Base-by-base conservation (phyloP, 257 asterid genomes). In the Coffea eugenioides region DNA sequence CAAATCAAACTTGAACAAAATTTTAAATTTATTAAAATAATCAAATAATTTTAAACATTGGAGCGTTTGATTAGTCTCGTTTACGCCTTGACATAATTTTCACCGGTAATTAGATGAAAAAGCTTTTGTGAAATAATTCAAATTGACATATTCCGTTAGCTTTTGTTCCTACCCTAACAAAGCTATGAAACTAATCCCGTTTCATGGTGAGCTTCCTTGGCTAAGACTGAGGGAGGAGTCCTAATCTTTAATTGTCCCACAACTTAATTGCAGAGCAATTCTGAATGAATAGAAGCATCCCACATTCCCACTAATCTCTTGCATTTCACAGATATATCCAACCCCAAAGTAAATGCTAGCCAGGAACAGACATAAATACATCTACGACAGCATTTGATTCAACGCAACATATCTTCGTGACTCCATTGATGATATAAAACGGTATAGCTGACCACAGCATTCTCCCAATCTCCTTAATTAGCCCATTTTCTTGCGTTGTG, bases 371-470 rank as follows among this genome's bases (percentile, higher is more conserved):
- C 23, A 57, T 54, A 66, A 59, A 79, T 61, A n/a, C 79, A 8
- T 20, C 39, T 52, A 46, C 76, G 41, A 49, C 23, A 61, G 54
- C 67, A 80, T 54, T 52, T 23, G 15, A 66, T 74, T 54, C 71
- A 27, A 36, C 67, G 76, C 80, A 69, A 66, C 79, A 41, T 65
- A 45, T 9, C 46, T 81, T 81, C 81, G 84, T 81, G 84, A 81
- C 71, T 69, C 41, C 77, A 81, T 81, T 76, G 79, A 80, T 80
- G 64, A 71, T 41, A 69, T 54, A 46, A 79, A 45, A 71, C 10
- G 62, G 80, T 31, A 61, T 18, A 25, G 16, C 71, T 54, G 16
- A 46, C 48, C 52, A 31, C 64, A 12, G 71, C 64, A 62, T 12
- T 31, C 66, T 14, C 14, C 51, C 23, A 8, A 1, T 0, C 49